Evolutionary conservation across 2,329 filamentous ascomycete genomes (phyloP).

Genomic region (Claviceps sp.): DNA sequence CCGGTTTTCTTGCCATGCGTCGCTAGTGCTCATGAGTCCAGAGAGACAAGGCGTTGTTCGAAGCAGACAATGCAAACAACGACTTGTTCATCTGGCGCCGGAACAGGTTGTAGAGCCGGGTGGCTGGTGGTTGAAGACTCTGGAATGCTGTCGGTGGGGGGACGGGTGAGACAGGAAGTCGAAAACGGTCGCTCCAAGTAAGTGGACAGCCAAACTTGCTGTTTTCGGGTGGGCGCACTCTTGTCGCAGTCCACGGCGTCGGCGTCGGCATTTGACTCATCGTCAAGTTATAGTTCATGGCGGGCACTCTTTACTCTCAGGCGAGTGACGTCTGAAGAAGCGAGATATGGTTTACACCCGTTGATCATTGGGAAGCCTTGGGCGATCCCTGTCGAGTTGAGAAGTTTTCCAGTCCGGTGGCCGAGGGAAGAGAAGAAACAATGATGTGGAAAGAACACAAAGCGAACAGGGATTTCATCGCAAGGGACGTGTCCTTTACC

Average conservation of each 20-base stretch:
- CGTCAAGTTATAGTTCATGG: too few species aligned
- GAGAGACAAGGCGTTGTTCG: not conserved
- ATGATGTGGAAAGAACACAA: too few species aligned
- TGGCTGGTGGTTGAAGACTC: not conserved
- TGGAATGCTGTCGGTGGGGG: conserved; percentile 1
- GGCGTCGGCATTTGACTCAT: too few species aligned
- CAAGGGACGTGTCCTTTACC: not conserved
- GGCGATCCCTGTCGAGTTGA: too few species aligned
- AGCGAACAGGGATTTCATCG: not conserved
- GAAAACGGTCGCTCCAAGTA: not conserved
- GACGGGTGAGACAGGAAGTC: not conserved
- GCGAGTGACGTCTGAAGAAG: too few species aligned
- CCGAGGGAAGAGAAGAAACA: too few species aligned
- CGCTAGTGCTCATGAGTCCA: not conserved
- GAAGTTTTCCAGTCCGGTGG: too few species aligned
- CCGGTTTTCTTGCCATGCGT: not conserved
- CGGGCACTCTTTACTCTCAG: too few species aligned
- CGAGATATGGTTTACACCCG: too few species aligned
- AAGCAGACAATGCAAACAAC: not conserved
- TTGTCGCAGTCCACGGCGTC: too few species aligned
- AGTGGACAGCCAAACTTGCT: not conserved
- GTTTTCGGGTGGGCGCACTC: too few species aligned
- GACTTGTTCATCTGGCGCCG: not conserved
- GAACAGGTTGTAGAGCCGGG: not conserved
- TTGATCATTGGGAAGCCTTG: too few species aligned